These are phyloP conservation scores for Physcia stellaris DNA, from an alignment of 495 filamentous ascomycete genomes.

Conservation along the genomic window DNA sequence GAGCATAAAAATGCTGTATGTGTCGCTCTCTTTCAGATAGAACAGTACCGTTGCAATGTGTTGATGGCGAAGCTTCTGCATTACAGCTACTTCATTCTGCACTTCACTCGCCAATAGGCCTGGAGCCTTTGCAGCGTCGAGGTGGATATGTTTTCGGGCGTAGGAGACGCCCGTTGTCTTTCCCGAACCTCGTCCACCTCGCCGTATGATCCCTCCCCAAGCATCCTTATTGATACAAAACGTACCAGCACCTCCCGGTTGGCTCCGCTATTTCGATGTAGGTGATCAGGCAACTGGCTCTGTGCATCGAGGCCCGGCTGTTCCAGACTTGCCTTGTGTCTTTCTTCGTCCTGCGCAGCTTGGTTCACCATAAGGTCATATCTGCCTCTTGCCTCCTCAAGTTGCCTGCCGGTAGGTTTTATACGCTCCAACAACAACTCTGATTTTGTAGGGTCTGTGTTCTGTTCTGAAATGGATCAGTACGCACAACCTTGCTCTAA, in stretches of 20 bases:
- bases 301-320: neutral
- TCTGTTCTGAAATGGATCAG: neutral
- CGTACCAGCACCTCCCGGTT: neutral
- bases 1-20: slow-evolving; percentile 3
- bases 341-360: neutral
- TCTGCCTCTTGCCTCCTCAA: slow-evolving; percentile 2
- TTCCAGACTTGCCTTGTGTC: neutral
- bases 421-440: neutral
- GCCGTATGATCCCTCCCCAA: slow-evolving; percentile 1
- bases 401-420: neutral
- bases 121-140: neutral
- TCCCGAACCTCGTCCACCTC: slow-evolving; percentile 6
- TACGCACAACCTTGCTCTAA: too few relatives aligned
- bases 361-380: too few relatives aligned
- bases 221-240: neutral
- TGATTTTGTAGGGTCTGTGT: neutral
- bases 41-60: slow-evolving; percentile 6
- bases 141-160: slow-evolving; percentile 6
- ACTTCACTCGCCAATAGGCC: slow-evolving; percentile 41
- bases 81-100: slow-evolving; percentile 88
- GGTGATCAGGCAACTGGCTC: neutral
- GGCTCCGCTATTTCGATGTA: neutral
- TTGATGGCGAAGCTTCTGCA: slow-evolving; percentile 60
- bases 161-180: slow-evolving; percentile 1
- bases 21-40: neutral